phyloP scores from a whole-genome alignment of 352 stramenopile species.

The Pythium aphanidermatum region DNA sequence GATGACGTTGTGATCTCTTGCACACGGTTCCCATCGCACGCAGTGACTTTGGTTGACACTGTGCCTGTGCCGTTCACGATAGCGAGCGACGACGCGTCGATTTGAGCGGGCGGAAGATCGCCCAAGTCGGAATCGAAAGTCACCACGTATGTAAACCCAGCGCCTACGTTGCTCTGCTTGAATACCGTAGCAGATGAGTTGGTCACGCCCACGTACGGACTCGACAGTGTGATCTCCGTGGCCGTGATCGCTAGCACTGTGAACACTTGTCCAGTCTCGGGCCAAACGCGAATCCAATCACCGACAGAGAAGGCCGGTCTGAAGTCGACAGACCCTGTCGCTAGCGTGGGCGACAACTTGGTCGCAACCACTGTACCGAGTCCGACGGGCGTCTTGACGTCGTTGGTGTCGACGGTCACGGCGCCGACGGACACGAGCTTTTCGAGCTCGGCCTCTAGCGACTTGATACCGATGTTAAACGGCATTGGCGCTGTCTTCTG shows the following conservation, averaged over 20 bases:
- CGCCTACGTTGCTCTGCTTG: conserved; percentile 53
- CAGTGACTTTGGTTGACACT: conserved; percentile 50
- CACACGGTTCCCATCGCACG: conserved; percentile 79
- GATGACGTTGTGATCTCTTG: conserved; percentile 64
- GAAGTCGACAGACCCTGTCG: conserved; percentile 45
- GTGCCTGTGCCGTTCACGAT: conserved; percentile 21
- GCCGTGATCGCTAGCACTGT: conserved; percentile 60
- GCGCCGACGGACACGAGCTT: conserved; percentile 74
- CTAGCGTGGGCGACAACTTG: conserved; percentile 73
- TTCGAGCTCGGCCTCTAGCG: conserved; percentile 74
- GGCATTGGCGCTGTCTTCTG: conserved; percentile 48
- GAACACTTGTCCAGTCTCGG: conserved; percentile 79
- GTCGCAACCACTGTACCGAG: conserved; percentile 58
- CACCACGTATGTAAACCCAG: conserved; percentile 66
- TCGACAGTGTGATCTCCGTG: conserved; percentile 81
- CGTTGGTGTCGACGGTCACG: conserved; percentile 87
- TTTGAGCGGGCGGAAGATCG: conserved; percentile 42
- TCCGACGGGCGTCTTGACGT: conserved; percentile 59
- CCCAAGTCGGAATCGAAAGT: conserved; percentile 71
- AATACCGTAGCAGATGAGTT: conserved; percentile 60
- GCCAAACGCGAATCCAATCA: conserved; percentile 92
- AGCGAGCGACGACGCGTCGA: conserved; percentile 51
- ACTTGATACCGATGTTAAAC: conserved; percentile 75
- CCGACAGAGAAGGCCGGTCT: conserved; percentile 57
- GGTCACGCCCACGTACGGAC: conserved; percentile 69